phyloP scores from a whole-genome alignment of 2,329 filamentous ascomycete genomes.

The Coccinonectria pachysandricola region DNA sequence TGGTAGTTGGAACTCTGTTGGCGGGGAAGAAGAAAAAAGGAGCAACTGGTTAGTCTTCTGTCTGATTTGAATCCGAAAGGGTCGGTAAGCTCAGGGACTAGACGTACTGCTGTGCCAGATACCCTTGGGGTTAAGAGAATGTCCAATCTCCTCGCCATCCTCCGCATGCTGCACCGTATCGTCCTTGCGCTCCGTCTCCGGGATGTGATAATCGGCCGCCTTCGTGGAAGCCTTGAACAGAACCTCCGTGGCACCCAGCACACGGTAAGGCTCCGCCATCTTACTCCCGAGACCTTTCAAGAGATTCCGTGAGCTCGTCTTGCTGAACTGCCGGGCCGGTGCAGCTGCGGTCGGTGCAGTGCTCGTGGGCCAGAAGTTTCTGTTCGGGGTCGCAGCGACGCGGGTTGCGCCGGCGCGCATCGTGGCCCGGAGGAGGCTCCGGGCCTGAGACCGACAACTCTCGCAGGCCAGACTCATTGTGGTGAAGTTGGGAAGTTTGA shows the following conservation, averaged over 20 bases:
- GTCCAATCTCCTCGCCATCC: slow-evolving; percentile 73
- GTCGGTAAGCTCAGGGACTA: too few species aligned
- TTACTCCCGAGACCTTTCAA: slow-evolving; percentile 25
- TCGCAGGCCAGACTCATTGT: slow-evolving; percentile 33
- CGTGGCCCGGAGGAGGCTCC: slow-evolving; percentile 26
- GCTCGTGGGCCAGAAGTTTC: too few species aligned
- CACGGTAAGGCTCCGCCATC: slow-evolving; percentile 51
- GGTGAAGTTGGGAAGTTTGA: too few species aligned
- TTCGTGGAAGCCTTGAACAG: slow-evolving; percentile 66
- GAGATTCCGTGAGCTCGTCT: slow-evolving; percentile 22
- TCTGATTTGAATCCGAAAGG: too few species aligned
- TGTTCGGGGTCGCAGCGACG: slow-evolving; percentile 8
- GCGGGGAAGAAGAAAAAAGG: too few species aligned
- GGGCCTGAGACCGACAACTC: slow-evolving; percentile 36
- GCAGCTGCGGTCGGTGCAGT: slow-evolving; percentile 3
- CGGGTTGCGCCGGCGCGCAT: slow-evolving; percentile 20
- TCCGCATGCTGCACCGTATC: slow-evolving; percentile 59
- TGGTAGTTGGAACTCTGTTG: slow-evolving; percentile 60
- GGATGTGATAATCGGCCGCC: slow-evolving; percentile 68
- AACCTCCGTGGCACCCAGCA: slow-evolving; percentile 67
- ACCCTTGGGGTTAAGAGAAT: slow-evolving; percentile 19
- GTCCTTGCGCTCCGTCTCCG: slow-evolving; percentile 54
- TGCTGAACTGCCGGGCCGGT: slow-evolving; percentile 26
- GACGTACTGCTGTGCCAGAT: slow-evolving; percentile 67
- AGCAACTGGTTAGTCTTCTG: not conserved